Base-by-base conservation (phyloP, 2,329 filamentous ascomycete species). In the Alternaria arbusti region DNA sequence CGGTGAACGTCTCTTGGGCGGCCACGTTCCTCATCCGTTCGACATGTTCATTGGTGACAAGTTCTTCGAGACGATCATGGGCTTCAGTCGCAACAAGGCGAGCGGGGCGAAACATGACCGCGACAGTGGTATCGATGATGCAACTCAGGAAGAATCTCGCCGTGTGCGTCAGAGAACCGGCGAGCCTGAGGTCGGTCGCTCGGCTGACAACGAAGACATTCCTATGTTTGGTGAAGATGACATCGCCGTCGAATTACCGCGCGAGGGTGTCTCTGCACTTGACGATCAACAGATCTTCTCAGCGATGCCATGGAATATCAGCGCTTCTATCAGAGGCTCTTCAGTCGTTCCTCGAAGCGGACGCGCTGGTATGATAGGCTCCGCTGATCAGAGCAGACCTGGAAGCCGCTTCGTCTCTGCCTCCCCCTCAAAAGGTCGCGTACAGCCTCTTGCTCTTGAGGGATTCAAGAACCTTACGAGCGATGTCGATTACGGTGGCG, bases 221-320 rank as follows among this genome's bases (percentile, higher is more conserved):
- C 71, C 70, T 50, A 63, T 75, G 50, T 59, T 64, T n/a, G 67
- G 68, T 17, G 73, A 83, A 66, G 73, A 83, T 66, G 86, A 86
- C 9, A 78, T 90, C 20, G 93, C 96, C 77, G 78, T 91, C 15
- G 93, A 96, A 78, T 79, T 92, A 23, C 91, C 90, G 20, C 88
- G 92, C 79, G 88, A 92, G 45, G 90, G 87, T 1, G 86, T 84
- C 1, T 85, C 87, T 1, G 86, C 87, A 8, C 85, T 96, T 57
- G 87, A 88, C 5, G 91, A 96, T 62, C 87, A 90, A 57, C 86
- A 90, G 51, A 85, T 87, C 26, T 87, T 87, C 23, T 87, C 86
- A 5, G 81, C 85, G n/a, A 88, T 91, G 84, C 90, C 90, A 11
- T 92, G 90, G 90, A 91, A 91, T 67, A 80, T 86, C 47, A 87